phyloP scores from a whole-genome alignment of 2,329 filamentous ascomycete genomes.

The Alternaria incomplexa region DNA sequence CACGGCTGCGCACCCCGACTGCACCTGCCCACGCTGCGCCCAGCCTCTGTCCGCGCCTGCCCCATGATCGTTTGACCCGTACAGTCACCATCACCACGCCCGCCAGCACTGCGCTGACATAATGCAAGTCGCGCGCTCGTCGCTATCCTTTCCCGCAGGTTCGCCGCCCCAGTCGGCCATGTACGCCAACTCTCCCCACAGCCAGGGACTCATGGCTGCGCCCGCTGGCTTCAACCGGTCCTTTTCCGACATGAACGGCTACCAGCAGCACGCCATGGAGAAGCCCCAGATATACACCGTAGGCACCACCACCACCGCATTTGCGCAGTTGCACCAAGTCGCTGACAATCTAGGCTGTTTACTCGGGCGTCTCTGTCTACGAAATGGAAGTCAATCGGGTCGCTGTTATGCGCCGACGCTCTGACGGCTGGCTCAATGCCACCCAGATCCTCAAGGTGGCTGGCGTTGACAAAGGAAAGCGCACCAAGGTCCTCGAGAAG shows the following conservation, averaged over 20 bases:
- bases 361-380: slow-evolving; percentile 95
- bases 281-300: slow-evolving; percentile 61
- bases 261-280: slow-evolving; percentile 47
- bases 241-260: slow-evolving; percentile 47
- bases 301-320: slow-evolving; percentile 51
- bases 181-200: slow-evolving; percentile 41
- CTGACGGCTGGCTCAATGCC: slow-evolving; percentile 96
- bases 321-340: slow-evolving; percentile 69
- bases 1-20: not conserved
- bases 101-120: slow-evolving; percentile 25
- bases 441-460: slow-evolving; percentile 98
- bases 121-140: slow-evolving; percentile 46
- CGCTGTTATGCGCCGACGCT: slow-evolving; percentile 93
- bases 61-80: slow-evolving; percentile 26
- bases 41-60: slow-evolving; percentile 3
- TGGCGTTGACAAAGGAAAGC: slow-evolving; percentile 95
- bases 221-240: slow-evolving; percentile 46
- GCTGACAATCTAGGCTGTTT: slow-evolving; percentile 68
- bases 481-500: slow-evolving; percentile 97
- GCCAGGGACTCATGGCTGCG: slow-evolving; percentile 42
- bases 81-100: slow-evolving; percentile 11
- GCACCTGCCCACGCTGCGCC: not conserved
- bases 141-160: slow-evolving; percentile 34
- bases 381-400: slow-evolving; percentile 97
- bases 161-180: slow-evolving; percentile 40